Conservation (phyloP, 2,329 filamentous ascomycete species). For the Dothideomycetidae sp. region DNA sequence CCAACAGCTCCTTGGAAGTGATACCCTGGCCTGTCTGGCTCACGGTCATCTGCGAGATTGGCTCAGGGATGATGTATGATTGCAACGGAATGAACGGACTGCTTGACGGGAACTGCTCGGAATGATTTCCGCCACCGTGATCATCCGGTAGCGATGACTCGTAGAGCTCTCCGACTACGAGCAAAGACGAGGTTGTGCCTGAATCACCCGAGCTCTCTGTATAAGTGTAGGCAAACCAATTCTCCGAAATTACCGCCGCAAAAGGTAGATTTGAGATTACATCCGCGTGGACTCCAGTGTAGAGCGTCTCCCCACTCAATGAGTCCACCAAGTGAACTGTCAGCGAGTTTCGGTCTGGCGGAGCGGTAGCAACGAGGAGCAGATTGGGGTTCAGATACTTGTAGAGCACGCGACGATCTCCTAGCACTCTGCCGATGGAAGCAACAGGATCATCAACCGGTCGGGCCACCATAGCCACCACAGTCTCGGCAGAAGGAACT, state of each 20-base stretch:
- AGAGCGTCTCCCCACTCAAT: slow-evolving; percentile 66
- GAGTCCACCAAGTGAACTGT: slow-evolving; percentile 73
- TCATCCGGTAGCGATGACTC: slow-evolving; percentile 75
- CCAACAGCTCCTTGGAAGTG: slow-evolving; percentile 66
- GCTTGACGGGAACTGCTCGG: slow-evolving; percentile 35
- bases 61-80: slow-evolving; percentile 63
- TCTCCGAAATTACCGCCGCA: slow-evolving; percentile 70
- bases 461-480: slow-evolving; percentile 53
- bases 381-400: slow-evolving; percentile 91
- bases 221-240: slow-evolving; percentile 87
- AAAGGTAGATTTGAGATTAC: slow-evolving; percentile 64
- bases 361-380: slow-evolving; percentile 56
- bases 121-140: slow-evolving; percentile 59
- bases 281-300: slow-evolving; percentile 54
- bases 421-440: slow-evolving; percentile 86
- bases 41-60: slow-evolving; percentile 66
- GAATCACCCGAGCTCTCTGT: slow-evolving; percentile 38
- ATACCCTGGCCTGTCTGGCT: slow-evolving; percentile 89
- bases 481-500: slow-evolving; percentile 49
- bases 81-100: slow-evolving; percentile 67
- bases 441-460: slow-evolving; percentile 74
- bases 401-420: slow-evolving; percentile 85
- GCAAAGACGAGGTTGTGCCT: slow-evolving; percentile 64
- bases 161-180: slow-evolving; percentile 77
- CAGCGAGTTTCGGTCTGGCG: slow-evolving; percentile 44